A percentile compares a stretch with the other conserved stretches of the same genome.
phyloP scores from a whole-genome alignment of 2,329 filamentous ascomycete genomes.

The Grosmannia penicillata region DNA sequence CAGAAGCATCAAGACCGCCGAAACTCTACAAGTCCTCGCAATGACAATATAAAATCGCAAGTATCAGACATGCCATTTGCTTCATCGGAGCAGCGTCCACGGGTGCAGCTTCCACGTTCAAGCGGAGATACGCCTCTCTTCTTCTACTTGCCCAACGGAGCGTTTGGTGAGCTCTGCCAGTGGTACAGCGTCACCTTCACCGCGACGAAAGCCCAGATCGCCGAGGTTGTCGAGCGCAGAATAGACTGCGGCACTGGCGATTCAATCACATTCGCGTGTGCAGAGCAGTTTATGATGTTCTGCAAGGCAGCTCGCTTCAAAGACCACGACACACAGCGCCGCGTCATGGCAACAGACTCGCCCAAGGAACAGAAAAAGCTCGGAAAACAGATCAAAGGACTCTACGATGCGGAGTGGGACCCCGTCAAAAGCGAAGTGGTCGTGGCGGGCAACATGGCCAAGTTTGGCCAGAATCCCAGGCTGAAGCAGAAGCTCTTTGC shows the following conservation, averaged over 20 bases:
- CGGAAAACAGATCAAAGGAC: background rate
- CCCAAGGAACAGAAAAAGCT: constrained; percentile 4
- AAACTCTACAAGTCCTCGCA: no score
- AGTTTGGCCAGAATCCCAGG: constrained; percentile 30
- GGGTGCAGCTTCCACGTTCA: no score
- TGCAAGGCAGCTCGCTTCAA: constrained; percentile 21
- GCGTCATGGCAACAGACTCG: background rate
- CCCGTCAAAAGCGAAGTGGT: constrained; percentile 21
- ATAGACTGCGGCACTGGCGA: constrained; percentile 5
- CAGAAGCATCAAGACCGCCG: no score
- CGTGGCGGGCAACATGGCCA: constrained; percentile 46
- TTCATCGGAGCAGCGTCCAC: no score
- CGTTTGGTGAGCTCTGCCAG: constrained; percentile 19
- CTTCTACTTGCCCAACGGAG: constrained; percentile 16
- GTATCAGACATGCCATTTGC: no score
- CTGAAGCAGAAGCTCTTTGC: constrained; percentile 26
- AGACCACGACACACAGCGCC: constrained; percentile 11
- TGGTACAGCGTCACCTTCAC: constrained; percentile 17
- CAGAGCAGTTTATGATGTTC: constrained; percentile 26
- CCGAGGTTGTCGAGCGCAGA: constrained; percentile 12
- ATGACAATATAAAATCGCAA: no score
- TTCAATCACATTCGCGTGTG: constrained; percentile 17
- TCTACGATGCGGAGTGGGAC: constrained; percentile 1
- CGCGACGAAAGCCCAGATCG: constrained; percentile 14
- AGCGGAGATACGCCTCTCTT: no score